Percentiles rank a stretch among this genome's conserved stretches.
These are phyloP conservation scores for Rossbeevera mucosa DNA, from an alignment of 768 basidiomycete species.

Conservation along the genomic window DNA sequence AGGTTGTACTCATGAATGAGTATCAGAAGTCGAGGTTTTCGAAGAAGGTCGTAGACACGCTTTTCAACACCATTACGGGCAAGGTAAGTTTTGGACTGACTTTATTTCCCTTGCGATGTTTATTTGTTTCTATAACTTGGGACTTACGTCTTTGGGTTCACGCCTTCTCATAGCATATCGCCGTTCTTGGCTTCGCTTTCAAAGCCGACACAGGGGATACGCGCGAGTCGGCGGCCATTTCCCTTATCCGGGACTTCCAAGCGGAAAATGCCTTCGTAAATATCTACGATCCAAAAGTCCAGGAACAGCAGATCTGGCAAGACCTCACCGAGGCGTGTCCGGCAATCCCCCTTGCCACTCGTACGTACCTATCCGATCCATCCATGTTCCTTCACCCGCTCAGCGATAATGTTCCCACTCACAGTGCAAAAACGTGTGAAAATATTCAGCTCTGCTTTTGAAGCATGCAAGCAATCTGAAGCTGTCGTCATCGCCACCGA, in stretches of 20 bases:
- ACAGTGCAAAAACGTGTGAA: slow-evolving; percentile 86
- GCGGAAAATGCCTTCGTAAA: slow-evolving; percentile 82
- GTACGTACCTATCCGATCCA: slow-evolving; percentile 41
- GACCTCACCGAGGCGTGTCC: slow-evolving; percentile 73
- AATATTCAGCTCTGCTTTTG: slow-evolving; percentile 70
- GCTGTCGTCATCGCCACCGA: slow-evolving; percentile 96
- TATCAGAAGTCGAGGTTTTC: slow-evolving; percentile 97
- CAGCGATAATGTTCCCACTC: background rate
- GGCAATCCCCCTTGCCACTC: slow-evolving; percentile 52
- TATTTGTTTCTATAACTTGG: slow-evolving; percentile 4
- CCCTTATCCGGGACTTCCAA: slow-evolving; percentile 90
- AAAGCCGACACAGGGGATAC: slow-evolving; percentile 99
- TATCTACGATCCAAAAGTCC: slow-evolving; percentile 91
- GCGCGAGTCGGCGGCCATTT: slow-evolving; percentile 94
- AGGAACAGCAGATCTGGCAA: slow-evolving; percentile 79
- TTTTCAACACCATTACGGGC: slow-evolving; percentile 97
- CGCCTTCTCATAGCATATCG: slow-evolving; percentile 60
- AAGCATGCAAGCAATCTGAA: slow-evolving; percentile 85
- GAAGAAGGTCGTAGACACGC: slow-evolving; percentile 91
- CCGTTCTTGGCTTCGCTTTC: slow-evolving; percentile 97
- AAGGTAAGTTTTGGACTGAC: slow-evolving; percentile 50
- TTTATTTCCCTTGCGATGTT: background rate
- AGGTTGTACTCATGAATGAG: slow-evolving; percentile 98
- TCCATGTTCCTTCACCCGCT: background rate
- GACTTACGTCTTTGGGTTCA: slow-evolving; percentile 4